Base-by-base conservation (phyloP, 331 rosid genomes). In the Acacia concinna region DNA sequence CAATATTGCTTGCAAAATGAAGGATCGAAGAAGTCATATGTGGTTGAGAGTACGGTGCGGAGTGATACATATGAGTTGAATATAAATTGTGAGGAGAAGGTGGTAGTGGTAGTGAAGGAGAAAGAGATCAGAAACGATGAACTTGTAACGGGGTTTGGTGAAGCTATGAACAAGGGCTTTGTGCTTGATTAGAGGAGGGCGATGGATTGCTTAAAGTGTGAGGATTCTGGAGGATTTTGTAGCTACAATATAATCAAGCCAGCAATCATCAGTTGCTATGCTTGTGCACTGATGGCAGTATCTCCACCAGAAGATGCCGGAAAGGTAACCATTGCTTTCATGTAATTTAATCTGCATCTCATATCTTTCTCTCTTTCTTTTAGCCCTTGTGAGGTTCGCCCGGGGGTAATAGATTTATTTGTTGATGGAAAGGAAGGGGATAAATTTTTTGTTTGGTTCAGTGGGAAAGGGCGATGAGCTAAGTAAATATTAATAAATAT, bases 141-240 rank as follows among this genome's bases (percentile, higher is more conserved):
- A 25, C 77, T 84, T 69, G 54, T 8, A 3, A 25, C 0, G 14
- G 82, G 70, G 31, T 84, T 87, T 84, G 82, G 69, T 68, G 54
- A 0, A 3, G 86, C 84, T 21, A 80, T 87, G 82, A 63, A 77
- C 4, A 54, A 79, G 54, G 90, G 90, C 1, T 87, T 87, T 69
- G 80, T 79, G 79, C 79, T 84, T 35, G 74, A 77, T 54, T 87
- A 87, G 88, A 8, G 1, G 3, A 27, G 0, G 8, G 78, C 59
- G 9, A 38, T 0, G 78, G 72, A 79, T 51, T 84, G 90, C 71
- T 52, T 25, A 18, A 6, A 12, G 18, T 87, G 90, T n/a, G 90
- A 84, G 68, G 2, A 1, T 1, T 82, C 86, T 7, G 15, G 37
- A 35, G 86, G 88, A 5, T 27, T 47, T 54, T 84, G 88, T 71